phyloP scores from a whole-genome alignment of 2,329 filamentous ascomycete species.

The Paecilomyces variotii region DNA sequence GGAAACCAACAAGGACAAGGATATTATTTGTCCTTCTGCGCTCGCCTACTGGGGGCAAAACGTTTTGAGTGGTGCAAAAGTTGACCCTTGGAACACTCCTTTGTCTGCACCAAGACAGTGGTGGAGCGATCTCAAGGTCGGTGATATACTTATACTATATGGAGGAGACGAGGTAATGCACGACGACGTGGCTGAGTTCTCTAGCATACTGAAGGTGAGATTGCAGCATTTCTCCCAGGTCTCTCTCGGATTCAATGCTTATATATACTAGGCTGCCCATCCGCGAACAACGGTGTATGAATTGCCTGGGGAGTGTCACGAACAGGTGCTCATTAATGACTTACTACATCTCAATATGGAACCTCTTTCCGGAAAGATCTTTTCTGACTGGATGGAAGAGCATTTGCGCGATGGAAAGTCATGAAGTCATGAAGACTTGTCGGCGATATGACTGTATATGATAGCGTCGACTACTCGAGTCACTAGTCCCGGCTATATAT shows the following conservation, averaged over 20 bases:
- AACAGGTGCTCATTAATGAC: constrained; percentile 3
- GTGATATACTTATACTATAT: constrained; percentile 2
- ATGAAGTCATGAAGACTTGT: background rate
- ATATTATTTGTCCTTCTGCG: background rate
- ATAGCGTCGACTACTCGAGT: background rate
- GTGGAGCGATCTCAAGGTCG: constrained; percentile 4
- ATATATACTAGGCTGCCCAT: background rate
- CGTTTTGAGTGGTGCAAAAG: background rate
- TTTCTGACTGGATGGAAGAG: constrained; percentile 4
- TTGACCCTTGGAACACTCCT: constrained; percentile 4
- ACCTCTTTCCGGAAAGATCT: constrained; percentile 1
- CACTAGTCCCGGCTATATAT: no score
- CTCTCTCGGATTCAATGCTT: background rate
- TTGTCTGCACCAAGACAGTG: constrained; percentile 1
- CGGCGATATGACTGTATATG: background rate
- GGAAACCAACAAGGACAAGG: constrained; percentile 1
- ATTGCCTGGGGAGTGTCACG: constrained; percentile 2
- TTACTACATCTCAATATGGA: background rate
- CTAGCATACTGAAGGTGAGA: constrained; percentile 1
- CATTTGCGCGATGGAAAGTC: background rate
- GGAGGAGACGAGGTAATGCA: constrained; percentile 3
- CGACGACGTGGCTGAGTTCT: constrained; percentile 2
- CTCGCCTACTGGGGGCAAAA: constrained; percentile 4
- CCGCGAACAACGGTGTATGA: constrained; percentile 2
- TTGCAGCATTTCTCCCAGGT: background rate